Conservation (phyloP, 768 basidiomycete species). For the Cantharellus cinnabarinus region DNA sequence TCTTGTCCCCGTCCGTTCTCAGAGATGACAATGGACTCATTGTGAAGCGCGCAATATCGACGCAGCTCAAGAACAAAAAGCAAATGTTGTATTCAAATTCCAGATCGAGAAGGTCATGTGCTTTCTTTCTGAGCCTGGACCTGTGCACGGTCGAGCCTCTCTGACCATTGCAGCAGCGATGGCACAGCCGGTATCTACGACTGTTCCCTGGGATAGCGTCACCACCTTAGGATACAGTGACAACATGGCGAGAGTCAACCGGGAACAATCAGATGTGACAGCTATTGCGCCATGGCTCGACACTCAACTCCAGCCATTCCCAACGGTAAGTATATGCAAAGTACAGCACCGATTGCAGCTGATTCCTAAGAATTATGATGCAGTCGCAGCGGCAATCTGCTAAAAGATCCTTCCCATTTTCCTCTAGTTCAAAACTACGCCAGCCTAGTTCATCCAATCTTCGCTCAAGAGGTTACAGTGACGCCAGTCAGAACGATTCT, state of each 20-base stretch:
- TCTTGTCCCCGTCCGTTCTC: conserved; percentile 15
- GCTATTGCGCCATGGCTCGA: background rate
- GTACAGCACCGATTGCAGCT: too few species aligned
- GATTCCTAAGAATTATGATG: background rate
- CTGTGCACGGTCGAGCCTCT: background rate
- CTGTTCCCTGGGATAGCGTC: background rate
- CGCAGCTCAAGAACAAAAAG: too few species aligned
- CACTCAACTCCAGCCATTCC: background rate
- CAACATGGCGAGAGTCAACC: background rate
- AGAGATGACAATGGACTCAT: background rate
- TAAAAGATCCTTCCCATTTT: background rate
- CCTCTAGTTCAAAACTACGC: background rate
- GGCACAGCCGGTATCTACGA: background rate
- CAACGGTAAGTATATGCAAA: background rate
- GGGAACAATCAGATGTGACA: background rate
- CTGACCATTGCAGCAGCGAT: background rate
- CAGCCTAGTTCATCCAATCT: background rate
- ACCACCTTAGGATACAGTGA: background rate
- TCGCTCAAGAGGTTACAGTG: background rate
- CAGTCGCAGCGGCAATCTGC: background rate
- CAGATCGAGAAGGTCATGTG: too few species aligned
- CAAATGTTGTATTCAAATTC: too few species aligned
- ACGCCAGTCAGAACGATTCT: background rate
- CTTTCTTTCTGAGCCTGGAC: too few species aligned
- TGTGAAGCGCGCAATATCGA: background rate